These are phyloP conservation scores for Exophiala lecanii-corni DNA, from an alignment of 2,329 filamentous ascomycete genomes.

Conservation along the genomic window DNA sequence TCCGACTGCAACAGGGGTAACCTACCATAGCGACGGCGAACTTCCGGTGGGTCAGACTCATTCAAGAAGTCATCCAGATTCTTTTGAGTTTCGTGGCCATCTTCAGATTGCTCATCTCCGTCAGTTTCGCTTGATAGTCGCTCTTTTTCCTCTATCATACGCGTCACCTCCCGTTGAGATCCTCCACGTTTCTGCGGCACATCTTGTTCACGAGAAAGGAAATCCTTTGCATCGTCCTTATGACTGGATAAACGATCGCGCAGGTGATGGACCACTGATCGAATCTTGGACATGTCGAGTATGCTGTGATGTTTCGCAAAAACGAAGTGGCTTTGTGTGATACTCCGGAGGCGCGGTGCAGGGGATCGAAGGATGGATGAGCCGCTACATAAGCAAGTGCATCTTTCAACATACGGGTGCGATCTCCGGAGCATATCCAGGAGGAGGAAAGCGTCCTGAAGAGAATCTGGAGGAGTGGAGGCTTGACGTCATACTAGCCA, in stretches of 20 bases:
- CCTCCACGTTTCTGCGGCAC: slow-evolving; percentile 8
- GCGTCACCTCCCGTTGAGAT: slow-evolving; percentile 11
- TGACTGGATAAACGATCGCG: slow-evolving; percentile 8
- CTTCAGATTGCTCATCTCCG: slow-evolving; percentile 6
- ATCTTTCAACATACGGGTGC: too few relatives aligned
- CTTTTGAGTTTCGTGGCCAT: slow-evolving; percentile 5
- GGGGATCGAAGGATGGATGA: too few relatives aligned
- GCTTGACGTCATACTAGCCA: too few relatives aligned
- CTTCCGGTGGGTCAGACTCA: slow-evolving; percentile 19
- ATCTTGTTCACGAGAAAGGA: neutral
- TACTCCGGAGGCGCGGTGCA: too few relatives aligned
- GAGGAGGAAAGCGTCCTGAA: too few relatives aligned
- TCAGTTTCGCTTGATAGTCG: slow-evolving; percentile 8
- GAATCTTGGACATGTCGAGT: slow-evolving; percentile 7
- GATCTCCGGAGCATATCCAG: too few relatives aligned
- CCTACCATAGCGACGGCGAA: slow-evolving; percentile 17
- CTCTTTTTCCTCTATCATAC: slow-evolving; percentile 9
- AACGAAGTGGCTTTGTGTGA: too few relatives aligned
- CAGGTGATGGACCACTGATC: slow-evolving; percentile 3
- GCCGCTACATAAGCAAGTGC: too few relatives aligned
- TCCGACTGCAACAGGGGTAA: slow-evolving; percentile 21
- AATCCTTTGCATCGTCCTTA: slow-evolving; percentile 11
- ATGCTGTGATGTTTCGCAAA: too few relatives aligned
- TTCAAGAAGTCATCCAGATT: slow-evolving; percentile 17
- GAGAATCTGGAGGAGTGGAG: too few relatives aligned